Conservation (phyloP, 225 moss, liverwort and hornwort genomes). For the Sphagnum tenellum region DNA sequence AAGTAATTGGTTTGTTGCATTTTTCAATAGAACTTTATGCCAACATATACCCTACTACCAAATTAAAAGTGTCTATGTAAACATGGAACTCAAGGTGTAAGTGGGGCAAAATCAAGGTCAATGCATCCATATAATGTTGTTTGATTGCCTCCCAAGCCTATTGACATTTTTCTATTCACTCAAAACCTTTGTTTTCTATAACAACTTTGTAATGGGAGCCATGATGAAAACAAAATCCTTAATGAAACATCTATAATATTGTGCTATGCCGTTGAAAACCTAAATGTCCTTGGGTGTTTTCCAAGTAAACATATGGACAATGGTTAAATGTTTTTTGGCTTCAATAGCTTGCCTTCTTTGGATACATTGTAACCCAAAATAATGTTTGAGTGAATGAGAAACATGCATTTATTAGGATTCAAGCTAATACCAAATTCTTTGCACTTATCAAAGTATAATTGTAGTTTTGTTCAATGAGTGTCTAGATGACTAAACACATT, state of each 20-base stretch:
- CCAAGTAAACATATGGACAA: not conserved
- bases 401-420: not conserved
- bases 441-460: conserved; percentile 1
- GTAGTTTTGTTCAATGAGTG: not conserved
- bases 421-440: conserved; percentile 1
- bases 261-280: not conserved
- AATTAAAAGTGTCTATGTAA: no score
- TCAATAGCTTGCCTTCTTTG: not conserved
- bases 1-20: no score
- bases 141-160: no score
- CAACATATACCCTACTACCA: no score
- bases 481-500: not conserved
- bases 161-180: no score
- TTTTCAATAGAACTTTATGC: no score
- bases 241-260: not conserved
- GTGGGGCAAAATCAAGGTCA: no score
- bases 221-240: not conserved
- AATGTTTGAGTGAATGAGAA: not conserved
- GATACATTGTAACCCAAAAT: not conserved
- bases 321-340: not conserved
- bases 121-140: no score
- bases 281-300: not conserved
- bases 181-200: not conserved
- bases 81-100: no score
- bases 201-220: not conserved